These are phyloP conservation scores for Henckelia pumila DNA, from an alignment of 257 asterid genomes.

Conservation along the genomic window DNA sequence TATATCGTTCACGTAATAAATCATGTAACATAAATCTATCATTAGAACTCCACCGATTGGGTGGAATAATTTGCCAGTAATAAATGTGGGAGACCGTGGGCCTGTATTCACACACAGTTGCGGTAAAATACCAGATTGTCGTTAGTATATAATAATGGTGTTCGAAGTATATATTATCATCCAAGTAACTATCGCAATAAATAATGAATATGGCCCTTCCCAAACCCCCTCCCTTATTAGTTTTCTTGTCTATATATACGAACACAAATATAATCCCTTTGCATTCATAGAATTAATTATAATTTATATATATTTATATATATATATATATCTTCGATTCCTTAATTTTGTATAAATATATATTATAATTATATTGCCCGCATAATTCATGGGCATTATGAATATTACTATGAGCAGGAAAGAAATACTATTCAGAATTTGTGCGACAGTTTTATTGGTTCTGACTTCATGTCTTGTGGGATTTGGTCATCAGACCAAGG, in stretches of 20 bases:
- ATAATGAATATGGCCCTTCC: not conserved
- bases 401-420: not conserved
- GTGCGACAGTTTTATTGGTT: constrained; percentile 25
- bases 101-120: too few relatives aligned
- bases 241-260: not conserved
- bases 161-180: not conserved
- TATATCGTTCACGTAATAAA: too few relatives aligned
- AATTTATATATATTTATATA: too few relatives aligned
- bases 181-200: not conserved
- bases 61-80: too few relatives aligned
- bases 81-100: too few relatives aligned
- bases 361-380: too few relatives aligned
- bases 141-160: not conserved
- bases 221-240: not conserved
- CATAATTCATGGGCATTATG: not conserved
- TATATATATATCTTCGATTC: too few relatives aligned
- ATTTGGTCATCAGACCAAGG: constrained; percentile 52
- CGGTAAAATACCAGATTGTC: too few relatives aligned
- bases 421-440: not conserved
- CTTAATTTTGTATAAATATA: too few relatives aligned
- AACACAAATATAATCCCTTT: not conserved
- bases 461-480: constrained; percentile 50
- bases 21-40: too few relatives aligned
- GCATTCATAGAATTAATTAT: not conserved
- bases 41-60: too few relatives aligned